Evolutionary conservation across 345 rosid genomes (phyloP).

Genomic region (Carallia brachiata): DNA sequence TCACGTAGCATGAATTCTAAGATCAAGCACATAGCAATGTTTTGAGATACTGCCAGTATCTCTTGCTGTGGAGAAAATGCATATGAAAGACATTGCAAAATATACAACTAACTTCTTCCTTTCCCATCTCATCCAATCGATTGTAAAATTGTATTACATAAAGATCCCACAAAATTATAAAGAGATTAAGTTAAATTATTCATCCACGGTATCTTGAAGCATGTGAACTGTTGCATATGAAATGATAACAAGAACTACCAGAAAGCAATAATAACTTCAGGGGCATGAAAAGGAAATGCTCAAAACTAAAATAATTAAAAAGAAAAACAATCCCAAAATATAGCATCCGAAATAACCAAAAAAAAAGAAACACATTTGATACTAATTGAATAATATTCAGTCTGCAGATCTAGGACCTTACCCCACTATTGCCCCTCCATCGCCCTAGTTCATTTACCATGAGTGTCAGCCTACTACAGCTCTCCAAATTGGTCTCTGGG

Average conservation of each 20-base stretch:
- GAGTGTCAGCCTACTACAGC: conserved; percentile 8
- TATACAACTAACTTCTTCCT: too few relatives aligned
- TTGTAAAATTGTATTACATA: conserved; percentile 69
- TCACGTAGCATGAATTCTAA: too few relatives aligned
- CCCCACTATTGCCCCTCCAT: conserved; percentile 58
- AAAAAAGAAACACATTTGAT: background rate
- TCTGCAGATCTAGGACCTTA: conserved; percentile 22
- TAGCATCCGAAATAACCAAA: background rate
- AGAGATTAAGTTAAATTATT: background rate
- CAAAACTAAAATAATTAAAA: background rate
- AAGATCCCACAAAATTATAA: conserved; percentile 53
- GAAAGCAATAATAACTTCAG: background rate
- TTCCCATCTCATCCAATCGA: conserved; percentile 62
- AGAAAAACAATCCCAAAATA: background rate
- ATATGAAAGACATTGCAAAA: background rate
- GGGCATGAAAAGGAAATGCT: background rate
- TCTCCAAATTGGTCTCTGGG: conserved; percentile 75
- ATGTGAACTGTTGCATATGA: background rate
- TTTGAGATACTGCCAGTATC: background rate
- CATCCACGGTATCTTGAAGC: background rate
- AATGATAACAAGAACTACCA: background rate
- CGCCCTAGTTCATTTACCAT: conserved; percentile 36
- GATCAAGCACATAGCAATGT: background rate
- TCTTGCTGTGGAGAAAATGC: background rate
- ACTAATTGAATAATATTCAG: conserved; percentile 7